These are phyloP conservation scores for Chaetomium sp. DNA, from an alignment of 2,329 filamentous ascomycete genomes.

Conservation along the genomic window DNA sequence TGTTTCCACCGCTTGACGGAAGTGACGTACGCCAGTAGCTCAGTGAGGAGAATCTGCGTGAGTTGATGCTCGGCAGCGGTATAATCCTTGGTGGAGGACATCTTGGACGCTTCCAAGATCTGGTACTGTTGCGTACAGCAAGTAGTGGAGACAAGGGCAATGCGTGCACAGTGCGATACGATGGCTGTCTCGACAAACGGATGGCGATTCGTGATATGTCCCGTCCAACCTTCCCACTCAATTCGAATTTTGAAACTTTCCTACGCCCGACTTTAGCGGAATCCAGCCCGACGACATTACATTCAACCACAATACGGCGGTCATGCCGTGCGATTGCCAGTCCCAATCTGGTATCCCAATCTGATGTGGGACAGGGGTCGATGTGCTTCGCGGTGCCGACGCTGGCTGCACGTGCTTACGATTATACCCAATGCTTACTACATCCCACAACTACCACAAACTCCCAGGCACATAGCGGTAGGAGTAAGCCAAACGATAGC, in stretches of 20 bases:
- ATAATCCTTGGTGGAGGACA: not conserved
- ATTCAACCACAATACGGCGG: not conserved
- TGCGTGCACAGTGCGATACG: not conserved
- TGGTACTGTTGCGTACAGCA: not conserved
- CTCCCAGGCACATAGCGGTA: not conserved
- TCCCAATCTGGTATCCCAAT: not conserved
- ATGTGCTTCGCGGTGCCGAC: not conserved
- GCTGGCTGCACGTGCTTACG: not conserved
- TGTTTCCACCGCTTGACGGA: not conserved
- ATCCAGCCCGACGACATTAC: not conserved
- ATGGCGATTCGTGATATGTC: not conserved
- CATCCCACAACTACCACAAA: not conserved
- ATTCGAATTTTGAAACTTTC: not conserved
- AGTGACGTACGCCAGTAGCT: conserved; percentile 1
- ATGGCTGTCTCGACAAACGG: not conserved
- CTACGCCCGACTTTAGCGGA: not conserved
- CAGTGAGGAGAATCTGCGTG: not conserved
- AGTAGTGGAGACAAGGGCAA: not conserved
- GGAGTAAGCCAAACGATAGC: not conserved
- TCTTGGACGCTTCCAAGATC: not conserved
- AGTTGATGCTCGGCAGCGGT: not conserved
- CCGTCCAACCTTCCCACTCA: not conserved
- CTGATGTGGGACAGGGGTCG: not conserved
- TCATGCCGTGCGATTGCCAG: not conserved
- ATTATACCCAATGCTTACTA: conserved; percentile 2